These are phyloP conservation scores for Rheum nobile DNA, from an alignment of 148 eudicot genomes.

Conservation along the genomic window DNA sequence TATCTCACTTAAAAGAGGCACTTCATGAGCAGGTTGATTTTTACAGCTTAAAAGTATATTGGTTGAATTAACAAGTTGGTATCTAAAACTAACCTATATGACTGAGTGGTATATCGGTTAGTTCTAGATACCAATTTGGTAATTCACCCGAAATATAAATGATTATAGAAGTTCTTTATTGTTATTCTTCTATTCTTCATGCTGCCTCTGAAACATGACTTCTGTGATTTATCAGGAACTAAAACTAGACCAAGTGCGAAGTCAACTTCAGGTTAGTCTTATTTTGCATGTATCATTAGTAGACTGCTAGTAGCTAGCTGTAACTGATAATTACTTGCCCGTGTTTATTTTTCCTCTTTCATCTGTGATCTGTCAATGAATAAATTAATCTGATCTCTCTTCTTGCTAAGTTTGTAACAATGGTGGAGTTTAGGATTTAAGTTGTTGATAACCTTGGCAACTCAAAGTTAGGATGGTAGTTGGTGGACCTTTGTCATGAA, in stretches of 20 bases:
- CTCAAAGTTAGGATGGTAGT: neutral
- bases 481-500: neutral
- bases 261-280: conserved; percentile 67
- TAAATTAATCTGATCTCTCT: neutral
- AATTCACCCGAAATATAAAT: neutral
- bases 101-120: neutral
- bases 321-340: neutral
- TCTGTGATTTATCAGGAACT: conserved; percentile 41
- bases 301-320: neutral
- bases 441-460: neutral
- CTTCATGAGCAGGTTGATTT: conserved; percentile 73
- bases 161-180: neutral
- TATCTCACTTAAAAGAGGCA: conserved; percentile 58
- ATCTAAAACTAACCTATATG: neutral
- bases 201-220: conserved; percentile 7
- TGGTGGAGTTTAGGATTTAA: neutral
- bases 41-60: neutral
- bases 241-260: conserved; percentile 59
- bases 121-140: neutral
- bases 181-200: conserved; percentile 1
- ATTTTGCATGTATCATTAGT: neutral
- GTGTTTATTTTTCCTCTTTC: neutral
- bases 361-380: neutral
- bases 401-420: neutral
- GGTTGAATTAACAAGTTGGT: neutral